phyloP scores from a whole-genome alignment of 2,329 filamentous ascomycete genomes.

The Aureobasidium sp. region DNA sequence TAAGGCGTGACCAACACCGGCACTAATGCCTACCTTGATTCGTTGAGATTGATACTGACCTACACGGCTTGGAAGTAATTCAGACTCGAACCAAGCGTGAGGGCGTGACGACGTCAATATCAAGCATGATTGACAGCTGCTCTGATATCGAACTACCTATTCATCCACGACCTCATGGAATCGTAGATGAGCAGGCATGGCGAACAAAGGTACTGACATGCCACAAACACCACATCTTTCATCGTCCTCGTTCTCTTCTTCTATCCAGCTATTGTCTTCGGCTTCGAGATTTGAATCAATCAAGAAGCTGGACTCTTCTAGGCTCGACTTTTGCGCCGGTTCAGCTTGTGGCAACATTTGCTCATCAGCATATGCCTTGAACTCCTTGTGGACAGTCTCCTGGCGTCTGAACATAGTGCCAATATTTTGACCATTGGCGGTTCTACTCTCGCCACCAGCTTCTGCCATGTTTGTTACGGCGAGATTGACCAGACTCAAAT shows the following conservation, averaged over 20 bases:
- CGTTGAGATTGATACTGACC: too few species aligned
- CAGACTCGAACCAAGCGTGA: background rate
- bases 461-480: slow-evolving; percentile 76
- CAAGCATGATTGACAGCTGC: background rate
- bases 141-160: background rate
- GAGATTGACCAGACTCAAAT: slow-evolving; percentile 76
- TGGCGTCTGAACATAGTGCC: slow-evolving; percentile 74
- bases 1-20: background rate
- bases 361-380: slow-evolving; percentile 47
- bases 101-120: too few species aligned
- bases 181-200: slow-evolving; percentile 50
- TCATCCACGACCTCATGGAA: slow-evolving; percentile 36
- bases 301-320: background rate
- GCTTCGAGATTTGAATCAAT: background rate
- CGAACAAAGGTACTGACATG: slow-evolving; percentile 50
- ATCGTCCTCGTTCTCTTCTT: slow-evolving; percentile 19
- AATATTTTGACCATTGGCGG: slow-evolving; percentile 62
- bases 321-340: background rate
- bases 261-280: background rate
- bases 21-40: background rate
- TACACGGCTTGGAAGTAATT: background rate
- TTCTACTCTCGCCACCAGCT: slow-evolving; percentile 37
- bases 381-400: slow-evolving; percentile 61
- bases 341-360: background rate
- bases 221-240: slow-evolving; percentile 46